Evolutionary conservation across 2,329 filamentous ascomycete species (phyloP).

Genomic region (Sporothrix pseudoabietina): DNA sequence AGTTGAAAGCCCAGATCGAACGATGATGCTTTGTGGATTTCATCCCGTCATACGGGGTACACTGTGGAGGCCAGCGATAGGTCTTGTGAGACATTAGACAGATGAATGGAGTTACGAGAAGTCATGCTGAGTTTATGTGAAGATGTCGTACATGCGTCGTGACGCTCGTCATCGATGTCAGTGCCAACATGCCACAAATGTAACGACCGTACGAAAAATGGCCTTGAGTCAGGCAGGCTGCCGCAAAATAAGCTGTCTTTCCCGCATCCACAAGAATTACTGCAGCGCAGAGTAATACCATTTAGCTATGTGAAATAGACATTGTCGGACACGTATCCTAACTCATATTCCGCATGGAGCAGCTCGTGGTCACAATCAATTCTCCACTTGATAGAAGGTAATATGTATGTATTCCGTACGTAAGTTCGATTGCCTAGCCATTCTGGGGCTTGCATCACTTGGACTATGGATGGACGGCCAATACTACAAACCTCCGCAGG

Average conservation of each 20-base stretch:
- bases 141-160: background rate
- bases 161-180: background rate
- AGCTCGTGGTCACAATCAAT: background rate
- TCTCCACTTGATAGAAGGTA: background rate
- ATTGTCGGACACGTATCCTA: background rate
- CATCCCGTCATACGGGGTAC: background rate
- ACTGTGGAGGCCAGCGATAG: background rate
- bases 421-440: background rate
- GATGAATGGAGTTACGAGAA: background rate
- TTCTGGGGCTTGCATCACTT: background rate
- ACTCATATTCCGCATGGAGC: background rate
- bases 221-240: background rate
- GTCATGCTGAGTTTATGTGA: background rate
- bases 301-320: background rate
- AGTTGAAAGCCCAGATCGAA: background rate
- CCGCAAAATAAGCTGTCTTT: background rate
- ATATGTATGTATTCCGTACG: background rate
- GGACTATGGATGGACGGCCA: background rate
- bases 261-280: background rate
- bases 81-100: background rate
- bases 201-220: background rate
- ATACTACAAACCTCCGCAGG: background rate
- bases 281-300: background rate
- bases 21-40: background rate
- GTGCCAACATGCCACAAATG: background rate